Percentiles rank a stretch among this genome's conserved stretches.
phyloP scores from a whole-genome alignment of 306 rosid species.

The Lathyrus aphaca region DNA sequence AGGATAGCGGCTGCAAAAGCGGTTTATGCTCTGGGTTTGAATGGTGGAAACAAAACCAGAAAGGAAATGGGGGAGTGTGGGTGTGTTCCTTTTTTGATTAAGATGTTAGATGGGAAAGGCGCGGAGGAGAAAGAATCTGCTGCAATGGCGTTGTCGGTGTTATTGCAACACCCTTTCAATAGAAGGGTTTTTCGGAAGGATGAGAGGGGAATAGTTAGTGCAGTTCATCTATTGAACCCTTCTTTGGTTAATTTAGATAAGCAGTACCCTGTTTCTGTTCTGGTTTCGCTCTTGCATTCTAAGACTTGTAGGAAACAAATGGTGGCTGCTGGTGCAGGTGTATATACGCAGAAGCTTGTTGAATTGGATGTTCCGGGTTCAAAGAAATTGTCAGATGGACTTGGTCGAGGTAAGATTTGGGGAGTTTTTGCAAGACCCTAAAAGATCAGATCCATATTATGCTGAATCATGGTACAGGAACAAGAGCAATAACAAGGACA shows the following conservation, averaged over 20 bases:
- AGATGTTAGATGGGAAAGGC: constrained; percentile 91
- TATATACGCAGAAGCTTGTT: constrained; percentile 67
- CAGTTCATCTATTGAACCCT: constrained; percentile 80
- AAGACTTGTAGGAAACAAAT: constrained; percentile 79
- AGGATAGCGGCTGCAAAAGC: constrained; percentile 73
- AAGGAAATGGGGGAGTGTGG: constrained; percentile 90
- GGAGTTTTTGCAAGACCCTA: constrained; percentile 86
- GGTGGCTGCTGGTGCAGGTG: constrained; percentile 77
- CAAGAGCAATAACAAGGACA: constrained; percentile 35
- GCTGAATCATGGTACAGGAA: constrained; percentile 39
- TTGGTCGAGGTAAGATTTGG: constrained; percentile 88
- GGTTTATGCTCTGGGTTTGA: constrained; percentile 64
- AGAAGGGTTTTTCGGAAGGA: constrained; percentile 65
- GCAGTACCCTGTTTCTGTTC: constrained; percentile 74
- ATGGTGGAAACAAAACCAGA: constrained; percentile 56
- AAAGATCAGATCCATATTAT: constrained; percentile 8
- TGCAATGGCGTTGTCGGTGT: constrained; percentile 68
- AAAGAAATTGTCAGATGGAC: constrained; percentile 79
- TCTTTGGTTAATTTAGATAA: constrained; percentile 67
- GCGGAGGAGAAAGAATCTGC: constrained; percentile 82
- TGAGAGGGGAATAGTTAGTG: constrained; percentile 66
- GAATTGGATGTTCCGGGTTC: constrained; percentile 80
- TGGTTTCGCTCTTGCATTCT: constrained; percentile 63
- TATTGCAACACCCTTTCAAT: constrained; percentile 53
- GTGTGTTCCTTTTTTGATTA: constrained; percentile 58